These are phyloP conservation scores for Chaetomium cochliodes DNA, from an alignment of 495 filamentous ascomycete species.

Conservation along the genomic window DNA sequence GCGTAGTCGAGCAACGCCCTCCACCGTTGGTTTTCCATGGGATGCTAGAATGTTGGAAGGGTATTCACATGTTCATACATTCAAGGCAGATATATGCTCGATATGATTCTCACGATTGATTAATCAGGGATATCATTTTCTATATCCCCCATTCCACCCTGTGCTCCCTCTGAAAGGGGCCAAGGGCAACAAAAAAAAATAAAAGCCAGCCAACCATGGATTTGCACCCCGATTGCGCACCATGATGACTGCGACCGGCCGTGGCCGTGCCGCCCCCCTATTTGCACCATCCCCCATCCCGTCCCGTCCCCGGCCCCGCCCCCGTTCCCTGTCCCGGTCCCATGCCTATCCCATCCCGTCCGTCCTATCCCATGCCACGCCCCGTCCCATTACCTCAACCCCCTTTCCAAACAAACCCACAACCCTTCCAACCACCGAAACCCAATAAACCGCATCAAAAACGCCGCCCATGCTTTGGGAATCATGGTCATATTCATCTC, in stretches of 20 bases:
- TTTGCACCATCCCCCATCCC: not conserved
- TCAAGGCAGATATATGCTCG: no score
- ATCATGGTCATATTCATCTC: conserved; percentile 19
- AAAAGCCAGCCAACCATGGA: conserved; percentile 5
- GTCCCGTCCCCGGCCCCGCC: not conserved
- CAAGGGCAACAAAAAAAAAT: not conserved
- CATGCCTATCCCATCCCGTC: not conserved
- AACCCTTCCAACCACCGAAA: not conserved
- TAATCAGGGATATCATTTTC: conserved; percentile 5
- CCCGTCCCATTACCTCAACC: not conserved
- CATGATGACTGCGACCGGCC: not conserved
- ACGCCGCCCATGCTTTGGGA: conserved; percentile 16
- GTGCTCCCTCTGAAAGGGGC: not conserved
- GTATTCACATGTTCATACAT: no score
- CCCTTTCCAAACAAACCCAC: not conserved
- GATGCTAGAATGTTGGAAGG: no score
- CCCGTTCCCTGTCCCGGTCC: not conserved
- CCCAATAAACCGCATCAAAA: not conserved
- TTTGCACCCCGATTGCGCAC: not conserved
- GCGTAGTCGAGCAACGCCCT: no score
- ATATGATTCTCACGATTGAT: not conserved
- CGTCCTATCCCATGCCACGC: not conserved
- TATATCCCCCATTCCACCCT: conserved; percentile 5
- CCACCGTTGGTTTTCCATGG: no score
- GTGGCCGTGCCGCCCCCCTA: not conserved